Conservation (phyloP, 2,329 filamentous ascomycete species). For the Xylariaceae sp. region DNA sequence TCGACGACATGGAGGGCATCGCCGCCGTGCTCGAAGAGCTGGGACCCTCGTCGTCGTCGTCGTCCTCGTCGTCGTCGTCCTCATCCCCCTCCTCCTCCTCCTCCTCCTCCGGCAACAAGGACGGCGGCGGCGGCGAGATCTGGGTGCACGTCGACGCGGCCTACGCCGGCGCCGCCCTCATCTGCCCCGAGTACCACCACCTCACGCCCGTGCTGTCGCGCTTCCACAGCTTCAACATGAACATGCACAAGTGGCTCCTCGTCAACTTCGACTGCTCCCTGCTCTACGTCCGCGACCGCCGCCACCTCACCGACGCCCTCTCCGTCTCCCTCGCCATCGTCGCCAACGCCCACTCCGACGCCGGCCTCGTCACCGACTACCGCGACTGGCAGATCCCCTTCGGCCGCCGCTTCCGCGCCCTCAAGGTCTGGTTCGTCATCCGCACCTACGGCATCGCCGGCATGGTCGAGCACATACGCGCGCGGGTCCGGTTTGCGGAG, state of each 20-base stretch:
- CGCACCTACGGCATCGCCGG: conserved; percentile 76
- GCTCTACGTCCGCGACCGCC: conserved; percentile 71
- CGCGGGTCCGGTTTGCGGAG: conserved; percentile 66
- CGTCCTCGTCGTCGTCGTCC: conserved; percentile 1
- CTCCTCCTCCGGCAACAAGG: no score
- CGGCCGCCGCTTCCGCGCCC: conserved; percentile 76
- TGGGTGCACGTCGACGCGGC: conserved; percentile 96
- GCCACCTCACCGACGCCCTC: conserved; percentile 74
- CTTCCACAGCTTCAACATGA: conserved; percentile 90
- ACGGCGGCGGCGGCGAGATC: no score
- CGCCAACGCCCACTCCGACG: conserved; percentile 73
- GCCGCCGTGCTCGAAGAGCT: conserved; percentile 40
- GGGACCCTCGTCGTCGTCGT: conserved; percentile 12
- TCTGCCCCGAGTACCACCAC: conserved; percentile 76
- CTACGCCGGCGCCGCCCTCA: conserved; percentile 81
- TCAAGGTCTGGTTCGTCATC: conserved; percentile 96
- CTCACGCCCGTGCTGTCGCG: conserved; percentile 56
- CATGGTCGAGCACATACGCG: conserved; percentile 67
- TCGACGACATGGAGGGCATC: conserved; percentile 76
- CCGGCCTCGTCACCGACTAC: conserved; percentile 86
- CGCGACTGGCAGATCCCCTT: conserved; percentile 96
- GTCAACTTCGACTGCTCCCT: conserved; percentile 87
- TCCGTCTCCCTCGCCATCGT: conserved; percentile 79
- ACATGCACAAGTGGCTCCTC: conserved; percentile 96
- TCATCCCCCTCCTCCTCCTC: conserved; percentile 15